Conservation (phyloP, 192 early-diverging fungal species). For the Mortierella hygrophila region DNA sequence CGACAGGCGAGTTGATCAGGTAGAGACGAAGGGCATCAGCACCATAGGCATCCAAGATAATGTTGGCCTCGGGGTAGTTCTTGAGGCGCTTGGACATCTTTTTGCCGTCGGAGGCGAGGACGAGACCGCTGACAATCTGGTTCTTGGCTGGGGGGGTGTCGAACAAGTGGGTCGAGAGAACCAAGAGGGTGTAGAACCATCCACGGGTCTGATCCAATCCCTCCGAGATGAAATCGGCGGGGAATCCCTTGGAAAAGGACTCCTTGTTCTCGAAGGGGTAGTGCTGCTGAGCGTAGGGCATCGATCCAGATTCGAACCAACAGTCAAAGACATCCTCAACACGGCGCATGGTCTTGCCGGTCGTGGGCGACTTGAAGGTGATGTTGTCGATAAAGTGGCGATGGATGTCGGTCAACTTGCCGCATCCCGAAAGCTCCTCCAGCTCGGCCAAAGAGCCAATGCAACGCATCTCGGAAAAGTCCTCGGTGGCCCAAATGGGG, state of each 20-base stretch:
- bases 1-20: slow-evolving; percentile 97
- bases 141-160: slow-evolving; percentile 97
- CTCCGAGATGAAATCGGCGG: slow-evolving; percentile 99
- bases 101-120: slow-evolving; percentile 96
- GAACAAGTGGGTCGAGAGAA: slow-evolving; percentile 96
- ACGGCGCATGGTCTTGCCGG: slow-evolving; percentile 87
- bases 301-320: slow-evolving; percentile 98
- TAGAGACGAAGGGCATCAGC: slow-evolving; percentile 96
- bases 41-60: slow-evolving; percentile 89
- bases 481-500: slow-evolving; percentile 96
- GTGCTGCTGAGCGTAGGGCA: slow-evolving; percentile 99
- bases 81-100: slow-evolving; percentile 99
- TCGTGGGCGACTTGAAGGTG: slow-evolving; percentile 94
- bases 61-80: slow-evolving; percentile 96
- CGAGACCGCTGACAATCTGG: slow-evolving; percentile 96
- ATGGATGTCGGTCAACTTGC: slow-evolving; percentile 92
- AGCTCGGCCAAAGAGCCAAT: slow-evolving; percentile 94
- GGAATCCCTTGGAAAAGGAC: slow-evolving; percentile 88
- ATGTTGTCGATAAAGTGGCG: slow-evolving; percentile 97
- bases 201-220: slow-evolving; percentile 99
- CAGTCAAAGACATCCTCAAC: slow-evolving; percentile 99
- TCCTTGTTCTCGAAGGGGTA: slow-evolving; percentile 99
- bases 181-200: slow-evolving; percentile 99
- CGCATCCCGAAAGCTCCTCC: slow-evolving; percentile 86
- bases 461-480: slow-evolving; percentile 83